phyloP scores from a whole-genome alignment of 208 protist species.

The Crithidia brevicula region DNA sequence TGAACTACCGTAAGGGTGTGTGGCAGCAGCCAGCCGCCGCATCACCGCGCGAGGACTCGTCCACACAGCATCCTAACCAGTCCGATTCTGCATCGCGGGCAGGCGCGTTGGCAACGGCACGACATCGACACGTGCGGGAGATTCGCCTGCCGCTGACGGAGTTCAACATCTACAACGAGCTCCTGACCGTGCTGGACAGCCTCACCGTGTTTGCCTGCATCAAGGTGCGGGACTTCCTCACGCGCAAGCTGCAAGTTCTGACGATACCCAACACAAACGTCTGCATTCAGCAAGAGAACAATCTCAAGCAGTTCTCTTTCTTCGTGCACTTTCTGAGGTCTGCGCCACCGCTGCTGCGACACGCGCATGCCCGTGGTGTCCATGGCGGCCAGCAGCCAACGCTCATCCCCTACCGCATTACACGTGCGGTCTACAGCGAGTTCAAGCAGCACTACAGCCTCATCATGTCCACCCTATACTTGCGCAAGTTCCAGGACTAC shows the following conservation, averaged over 20 bases:
- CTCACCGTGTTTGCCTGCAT: slow-evolving; percentile 81
- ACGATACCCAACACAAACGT: slow-evolving; percentile 80
- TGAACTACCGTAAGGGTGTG: slow-evolving; percentile 61
- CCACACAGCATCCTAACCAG: neutral
- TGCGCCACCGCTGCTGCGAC: slow-evolving; percentile 56
- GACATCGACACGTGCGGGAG: slow-evolving; percentile 21
- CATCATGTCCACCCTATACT: slow-evolving; percentile 77
- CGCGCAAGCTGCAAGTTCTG: slow-evolving; percentile 67
- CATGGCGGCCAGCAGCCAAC: slow-evolving; percentile 34
- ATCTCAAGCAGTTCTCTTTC: slow-evolving; percentile 60
- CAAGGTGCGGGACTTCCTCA: slow-evolving; percentile 73
- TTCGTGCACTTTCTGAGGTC: slow-evolving; percentile 80
- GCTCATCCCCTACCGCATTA: slow-evolving; percentile 67
- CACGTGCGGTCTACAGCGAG: slow-evolving; percentile 71
- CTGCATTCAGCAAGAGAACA: slow-evolving; percentile 85
- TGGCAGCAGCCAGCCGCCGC: slow-evolving; percentile 31
- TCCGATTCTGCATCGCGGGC: neutral
- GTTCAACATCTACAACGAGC: slow-evolving; percentile 64
- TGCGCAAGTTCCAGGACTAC: slow-evolving; percentile 75
- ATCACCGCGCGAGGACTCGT: neutral
- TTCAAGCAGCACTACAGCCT: slow-evolving; percentile 73
- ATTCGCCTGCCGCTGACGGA: slow-evolving; percentile 47
- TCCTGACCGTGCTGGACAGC: slow-evolving; percentile 61
- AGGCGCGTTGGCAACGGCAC: neutral
- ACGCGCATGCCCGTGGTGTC: slow-evolving; percentile 29